Evolutionary conservation across 1,284 basidiomycete species (phyloP), one percentile per base, ranked within the genome.

Genomic region (Exobasidium cylindrosporum): DNA sequence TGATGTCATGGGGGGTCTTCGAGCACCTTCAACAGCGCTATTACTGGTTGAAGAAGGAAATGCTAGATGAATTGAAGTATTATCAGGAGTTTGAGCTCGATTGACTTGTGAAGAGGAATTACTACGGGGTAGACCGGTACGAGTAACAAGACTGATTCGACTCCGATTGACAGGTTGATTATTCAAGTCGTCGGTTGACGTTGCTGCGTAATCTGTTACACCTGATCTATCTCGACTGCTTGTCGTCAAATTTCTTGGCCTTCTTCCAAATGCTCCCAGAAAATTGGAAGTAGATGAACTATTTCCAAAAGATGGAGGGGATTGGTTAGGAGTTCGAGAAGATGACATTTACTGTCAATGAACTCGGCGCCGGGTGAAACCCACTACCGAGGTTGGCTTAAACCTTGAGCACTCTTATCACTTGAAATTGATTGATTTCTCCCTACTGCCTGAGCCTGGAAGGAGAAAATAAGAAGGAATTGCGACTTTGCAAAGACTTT

Each of bases 51-150:
- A 21, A 26, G 47, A 28, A 3, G 46, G 46, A 47, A 47, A 14
- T 6, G 46, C 14, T 10, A 28, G 47, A 23, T 13, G 4, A 23
- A 24, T 3, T 2, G 47, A 14, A 3, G 4, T 24, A 26, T 50
- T 50, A 4, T 50, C 47, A 21, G n/a, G 21, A 13, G 47, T 5
- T 7, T 14, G 2, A 4, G 26, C 13, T 50, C n/a, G 4, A 28
- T 24, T 24, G 47, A 50, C 47, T 50, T 50, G 47, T 2, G 47
- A 50, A 13, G 47, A 50, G 13, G 47, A 50, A 50, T 50, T 50
- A 26, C 47, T 50, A 14, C 47, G n/a, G 4, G 47, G 47, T 5
- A 50, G 26, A 6, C 47, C 47, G 47, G 4, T 3, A 3, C 47
- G 47, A 5, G 47, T 14, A 3, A 28, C 21, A 13, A 50, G 26